Percentiles rank a stretch among this genome's conserved stretches.
Conservation (phyloP, 2,329 filamentous ascomycete species). For the Penicillium sp. region DNA sequence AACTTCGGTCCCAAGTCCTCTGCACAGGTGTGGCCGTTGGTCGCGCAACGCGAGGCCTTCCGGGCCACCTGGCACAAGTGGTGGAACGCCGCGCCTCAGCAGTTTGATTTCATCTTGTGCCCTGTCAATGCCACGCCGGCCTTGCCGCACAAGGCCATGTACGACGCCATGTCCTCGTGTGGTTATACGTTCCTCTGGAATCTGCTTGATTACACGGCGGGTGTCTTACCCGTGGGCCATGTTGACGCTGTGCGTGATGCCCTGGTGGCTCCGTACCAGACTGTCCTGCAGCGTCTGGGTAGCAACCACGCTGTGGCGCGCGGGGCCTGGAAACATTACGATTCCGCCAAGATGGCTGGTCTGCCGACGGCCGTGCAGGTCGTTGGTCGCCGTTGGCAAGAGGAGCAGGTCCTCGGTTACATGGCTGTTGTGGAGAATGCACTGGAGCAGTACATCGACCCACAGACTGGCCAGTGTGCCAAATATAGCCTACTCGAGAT, state of each 20-base stretch:
- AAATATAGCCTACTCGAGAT: slow-evolving; percentile 41
- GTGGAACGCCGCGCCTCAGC: slow-evolving; percentile 69
- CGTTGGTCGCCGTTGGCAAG: slow-evolving; percentile 75
- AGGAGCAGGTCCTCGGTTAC: slow-evolving; percentile 80
- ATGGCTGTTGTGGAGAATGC: slow-evolving; percentile 80
- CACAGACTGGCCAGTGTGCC: slow-evolving; percentile 32
- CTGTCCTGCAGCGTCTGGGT: slow-evolving; percentile 36
- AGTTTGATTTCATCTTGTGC: slow-evolving; percentile 78
- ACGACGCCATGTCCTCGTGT: slow-evolving; percentile 79
- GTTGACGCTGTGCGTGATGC: slow-evolving; percentile 73
- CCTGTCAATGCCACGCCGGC: slow-evolving; percentile 91
- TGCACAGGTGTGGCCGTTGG: slow-evolving; percentile 79
- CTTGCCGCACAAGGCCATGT: slow-evolving; percentile 83
- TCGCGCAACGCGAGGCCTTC: slow-evolving; percentile 74
- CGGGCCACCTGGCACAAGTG: slow-evolving; percentile 78
- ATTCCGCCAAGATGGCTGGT: slow-evolving; percentile 80
- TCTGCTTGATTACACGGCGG: slow-evolving; percentile 82
- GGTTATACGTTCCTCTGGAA: slow-evolving; percentile 96
- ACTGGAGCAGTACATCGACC: slow-evolving; percentile 53
- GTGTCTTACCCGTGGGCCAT: slow-evolving; percentile 81
- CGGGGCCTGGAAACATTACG: slow-evolving; percentile 84
- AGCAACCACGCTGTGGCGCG: slow-evolving; percentile 73
- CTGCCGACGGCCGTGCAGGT: slow-evolving; percentile 85
- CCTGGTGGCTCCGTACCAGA: slow-evolving; percentile 54
- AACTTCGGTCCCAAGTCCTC: slow-evolving; percentile 74